These are phyloP conservation scores for Mangifera indica DNA, from an alignment of 345 rosid genomes.

Conservation along the genomic window DNA sequence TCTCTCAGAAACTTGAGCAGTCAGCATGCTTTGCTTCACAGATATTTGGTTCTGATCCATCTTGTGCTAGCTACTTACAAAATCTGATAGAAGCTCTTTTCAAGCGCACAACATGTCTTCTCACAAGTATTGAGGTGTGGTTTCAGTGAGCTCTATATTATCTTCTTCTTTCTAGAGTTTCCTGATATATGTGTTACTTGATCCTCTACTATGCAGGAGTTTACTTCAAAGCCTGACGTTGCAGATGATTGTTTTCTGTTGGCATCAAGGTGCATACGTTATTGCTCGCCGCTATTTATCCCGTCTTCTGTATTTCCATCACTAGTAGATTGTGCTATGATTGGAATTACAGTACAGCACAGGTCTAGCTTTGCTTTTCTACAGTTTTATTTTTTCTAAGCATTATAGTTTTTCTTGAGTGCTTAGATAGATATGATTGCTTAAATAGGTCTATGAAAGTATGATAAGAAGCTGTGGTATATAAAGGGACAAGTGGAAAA, in stretches of 20 bases:
- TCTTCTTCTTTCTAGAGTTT: conserved; percentile 15
- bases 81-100: conserved; percentile 90
- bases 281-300: conserved; percentile 84
- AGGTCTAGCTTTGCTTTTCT: conserved; percentile 50
- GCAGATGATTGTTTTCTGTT: conserved; percentile 95
- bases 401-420: background rate
- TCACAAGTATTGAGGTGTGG: conserved; percentile 78
- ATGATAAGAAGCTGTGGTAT: background rate
- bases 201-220: conserved; percentile 59
- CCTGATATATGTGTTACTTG: conserved; percentile 6
- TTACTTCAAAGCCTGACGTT: conserved; percentile 89
- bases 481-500: background rate
- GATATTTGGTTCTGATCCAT: conserved; percentile 97
- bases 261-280: conserved; percentile 96
- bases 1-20: conserved; percentile 13
- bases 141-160: conserved; percentile 14
- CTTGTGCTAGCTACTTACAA: conserved; percentile 79
- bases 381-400: background rate
- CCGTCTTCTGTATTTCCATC: conserved; percentile 75
- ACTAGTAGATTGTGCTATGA: conserved; percentile 77
- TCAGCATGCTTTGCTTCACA: conserved; percentile 34
- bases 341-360: conserved; percentile 92
- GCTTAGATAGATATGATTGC: background rate
- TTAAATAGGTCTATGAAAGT: background rate
- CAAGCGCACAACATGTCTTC: conserved; percentile 73